Conservation (phyloP, 1,284 basidiomycete genomes). For the Peniophora sp. region DNA sequence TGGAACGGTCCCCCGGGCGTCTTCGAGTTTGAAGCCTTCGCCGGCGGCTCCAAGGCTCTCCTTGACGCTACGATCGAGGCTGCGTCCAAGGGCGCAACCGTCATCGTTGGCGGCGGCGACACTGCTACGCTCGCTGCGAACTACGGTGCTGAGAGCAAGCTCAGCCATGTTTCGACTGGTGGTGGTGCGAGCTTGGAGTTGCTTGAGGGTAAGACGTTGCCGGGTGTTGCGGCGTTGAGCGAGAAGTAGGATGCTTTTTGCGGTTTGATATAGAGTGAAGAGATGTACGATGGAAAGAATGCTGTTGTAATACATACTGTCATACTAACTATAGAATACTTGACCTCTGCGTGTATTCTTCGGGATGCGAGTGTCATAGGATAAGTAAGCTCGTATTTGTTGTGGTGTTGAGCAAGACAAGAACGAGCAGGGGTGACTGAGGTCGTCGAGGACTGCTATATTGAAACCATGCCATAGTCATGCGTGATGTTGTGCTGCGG, state of each 20-base stretch:
- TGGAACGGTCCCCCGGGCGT: constrained; percentile 99
- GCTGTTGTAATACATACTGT: too few species aligned
- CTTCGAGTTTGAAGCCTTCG: constrained; percentile 94
- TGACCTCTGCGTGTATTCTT: too few species aligned
- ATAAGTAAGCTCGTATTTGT: too few species aligned
- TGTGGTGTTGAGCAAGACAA: too few species aligned
- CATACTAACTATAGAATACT: too few species aligned
- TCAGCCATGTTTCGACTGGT: constrained; percentile 96
- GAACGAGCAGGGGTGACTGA: too few species aligned
- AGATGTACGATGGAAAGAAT: too few species aligned
- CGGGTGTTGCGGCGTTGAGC: not conserved
- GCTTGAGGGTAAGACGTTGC: constrained; percentile 69
- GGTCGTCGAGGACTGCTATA: too few species aligned
- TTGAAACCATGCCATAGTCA: too few species aligned
- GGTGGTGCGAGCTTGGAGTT: constrained; percentile 95
- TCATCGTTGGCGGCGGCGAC: constrained; percentile 93
- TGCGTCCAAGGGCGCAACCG: constrained; percentile 79
- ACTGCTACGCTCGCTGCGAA: constrained; percentile 89
- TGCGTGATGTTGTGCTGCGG: too few species aligned
- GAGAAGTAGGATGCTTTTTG: not conserved
- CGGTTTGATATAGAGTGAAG: too few species aligned
- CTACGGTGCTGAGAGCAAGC: constrained; percentile 75
- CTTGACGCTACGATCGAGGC: constrained; percentile 88
- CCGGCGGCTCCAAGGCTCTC: constrained; percentile 78
- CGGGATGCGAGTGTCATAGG: too few species aligned